These are phyloP conservation scores for Mycena pura DNA, from an alignment of 768 basidiomycete genomes.

Conservation along the genomic window DNA sequence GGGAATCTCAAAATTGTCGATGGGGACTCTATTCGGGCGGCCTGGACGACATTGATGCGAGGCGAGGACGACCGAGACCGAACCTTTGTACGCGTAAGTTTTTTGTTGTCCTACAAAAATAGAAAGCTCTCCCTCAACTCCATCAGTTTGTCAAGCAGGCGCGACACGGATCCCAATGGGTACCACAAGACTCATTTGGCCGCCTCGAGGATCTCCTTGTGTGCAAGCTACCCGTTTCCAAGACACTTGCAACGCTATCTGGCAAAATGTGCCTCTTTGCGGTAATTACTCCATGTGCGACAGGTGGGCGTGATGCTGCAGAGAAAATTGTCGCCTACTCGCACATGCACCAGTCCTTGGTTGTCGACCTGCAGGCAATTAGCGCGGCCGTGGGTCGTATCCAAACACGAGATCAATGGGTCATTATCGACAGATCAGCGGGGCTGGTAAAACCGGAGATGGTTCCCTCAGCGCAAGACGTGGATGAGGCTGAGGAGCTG, in stretches of 20 bases:
- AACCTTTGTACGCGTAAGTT: constrained; percentile 27
- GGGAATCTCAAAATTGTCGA: constrained; percentile 33
- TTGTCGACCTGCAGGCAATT: constrained; percentile 19
- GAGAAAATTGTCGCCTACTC: constrained; percentile 1
- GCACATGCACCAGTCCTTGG: neutral
- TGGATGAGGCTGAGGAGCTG: neutral
- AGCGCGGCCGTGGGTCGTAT: constrained; percentile 20
- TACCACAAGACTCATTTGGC: constrained; percentile 14
- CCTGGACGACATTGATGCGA: neutral
- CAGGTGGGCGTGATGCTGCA: constrained; percentile 21
- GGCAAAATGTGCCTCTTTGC: constrained; percentile 6
- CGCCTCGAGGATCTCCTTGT: constrained; percentile 23
- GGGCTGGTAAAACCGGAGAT: constrained; percentile 13
- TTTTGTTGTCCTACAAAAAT: neutral
- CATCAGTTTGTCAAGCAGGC: no score
- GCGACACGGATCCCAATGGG: no score
- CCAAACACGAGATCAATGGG: constrained; percentile 17
- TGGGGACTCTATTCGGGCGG: constrained; percentile 31
- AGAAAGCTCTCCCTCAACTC: no score
- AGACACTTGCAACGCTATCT: neutral
- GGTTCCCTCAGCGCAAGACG: neutral
- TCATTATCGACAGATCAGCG: constrained; percentile 15
- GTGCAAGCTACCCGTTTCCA: constrained; percentile 4
- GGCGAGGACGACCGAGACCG: constrained; percentile 14
- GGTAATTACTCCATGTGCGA: constrained; percentile 21